Base-by-base conservation (phyloP, 192 early-diverging fungal genomes). In the Podila minutissima region DNA sequence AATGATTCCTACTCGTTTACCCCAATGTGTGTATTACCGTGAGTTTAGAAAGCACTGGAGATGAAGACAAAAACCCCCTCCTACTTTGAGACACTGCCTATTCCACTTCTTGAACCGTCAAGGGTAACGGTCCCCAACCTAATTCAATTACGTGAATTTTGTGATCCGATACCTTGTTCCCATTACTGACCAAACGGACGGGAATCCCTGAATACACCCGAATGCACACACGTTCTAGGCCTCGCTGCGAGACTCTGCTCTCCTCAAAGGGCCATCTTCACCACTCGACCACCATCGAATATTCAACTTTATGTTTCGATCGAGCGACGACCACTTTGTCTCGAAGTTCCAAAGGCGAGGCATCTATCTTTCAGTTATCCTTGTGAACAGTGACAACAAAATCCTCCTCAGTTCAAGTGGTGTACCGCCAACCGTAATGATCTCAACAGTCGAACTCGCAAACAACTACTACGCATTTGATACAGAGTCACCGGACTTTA, bases 341-440 rank as follows among this genome's bases (percentile, higher is more conserved):
- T 73, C 77, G 7, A 72, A 73, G 26, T 75, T 83, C 61, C 81
- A 85, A n/a, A 59, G 63, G 11, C 75, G 82, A 46, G 71, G 69
- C 63, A 83, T 85, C 59, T 85, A 85, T n/a, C 65, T 85, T 17
- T 74, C 84, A 1, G 59, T 74, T 12, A 69, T 85, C 28, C 50
- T 85, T n/a, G 63, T 85, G 61, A 83, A 74, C 46, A 85, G 84
- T 49, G 84, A 85, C 24, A 83, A 68, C 58, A 85, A 83, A 58
- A 73, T 85, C 35, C 57, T 85, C 2, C 69, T 85, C 17, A 83
- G 71, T 31, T 66, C 70, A 1, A 65, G 24, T 33, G 77, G 77
- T 19, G 32, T 81, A 0, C 71, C 67, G 3, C 77, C 77, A 4
- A 81, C 77, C 5, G 70, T 81, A 9, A 53, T 81, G 24, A 60